Base-by-base conservation (phyloP, 139 green algal genomes). In the Chlamydomonas sp. region DNA sequence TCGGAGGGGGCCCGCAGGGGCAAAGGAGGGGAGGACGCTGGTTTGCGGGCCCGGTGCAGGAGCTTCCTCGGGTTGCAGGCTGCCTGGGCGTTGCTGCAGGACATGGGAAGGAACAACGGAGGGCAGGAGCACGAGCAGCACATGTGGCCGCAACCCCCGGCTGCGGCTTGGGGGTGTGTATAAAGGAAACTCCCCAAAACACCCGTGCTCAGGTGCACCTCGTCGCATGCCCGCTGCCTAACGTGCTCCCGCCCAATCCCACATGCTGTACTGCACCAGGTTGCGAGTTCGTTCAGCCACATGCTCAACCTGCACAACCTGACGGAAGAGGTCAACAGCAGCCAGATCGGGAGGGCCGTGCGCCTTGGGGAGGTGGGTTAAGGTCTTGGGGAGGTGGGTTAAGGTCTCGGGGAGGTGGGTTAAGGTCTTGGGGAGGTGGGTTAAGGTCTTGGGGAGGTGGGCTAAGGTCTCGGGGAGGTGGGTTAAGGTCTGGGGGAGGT, bases 231-330 rank as follows among this genome's bases (percentile, higher is more conserved):
- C 74, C 74, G 8, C 4, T n/a, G 6, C 74, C 15, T 10, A 5
- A 5, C 60, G 63, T 68, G n/a, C 57, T 2, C 64, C 64, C 79
- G 5, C 63, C 8, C 10, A 14, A 68, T 72, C 20, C 18, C 8
- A 18, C 17, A 18, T 20, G 61, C 3, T 62, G 16, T 73, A 9
- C 57, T 73, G 17, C 71, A 31, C 59, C 92, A 98, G 95, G 95
- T 98, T 15, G 91, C 96, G 58, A 95, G 87, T 77, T 91, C 94
- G 31, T 99, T 98, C 89, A 96, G 92, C 9, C 95, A 99, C 89
- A 96, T 98, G 92, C 92, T 99, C 77, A 98, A 98, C 89, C 94
- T 99, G 89, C 97, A 99, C 95, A 99, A 99, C 86, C 92, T 98
- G 16, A 90, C 86, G 61, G 86, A 98, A 90, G 96, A 98, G 72